Conservation (phyloP, 352 stramenopile species). For the Pythium myriotylum region DNA sequence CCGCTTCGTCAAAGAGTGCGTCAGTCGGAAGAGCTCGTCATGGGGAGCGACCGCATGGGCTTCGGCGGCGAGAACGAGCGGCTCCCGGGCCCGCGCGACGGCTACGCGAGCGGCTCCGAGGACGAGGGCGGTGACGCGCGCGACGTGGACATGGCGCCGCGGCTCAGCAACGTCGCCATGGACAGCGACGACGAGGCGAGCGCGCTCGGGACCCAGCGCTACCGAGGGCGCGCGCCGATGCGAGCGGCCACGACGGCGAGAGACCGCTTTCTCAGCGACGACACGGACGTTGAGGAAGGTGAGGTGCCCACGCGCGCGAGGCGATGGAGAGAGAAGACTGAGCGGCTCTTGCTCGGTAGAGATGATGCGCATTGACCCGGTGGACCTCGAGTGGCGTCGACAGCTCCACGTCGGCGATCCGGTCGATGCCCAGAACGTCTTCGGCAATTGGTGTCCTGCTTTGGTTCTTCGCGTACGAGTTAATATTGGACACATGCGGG, state of each 20-base stretch:
- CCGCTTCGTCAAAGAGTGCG: conserved; percentile 7
- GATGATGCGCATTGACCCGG: conserved; percentile 80
- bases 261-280: conserved; percentile 40
- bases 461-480: conserved; percentile 43
- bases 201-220: not conserved
- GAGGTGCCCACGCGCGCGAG: not conserved
- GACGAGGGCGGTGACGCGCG: conserved; percentile 8
- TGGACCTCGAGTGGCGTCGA: conserved; percentile 69
- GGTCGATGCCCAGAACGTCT: conserved; percentile 79
- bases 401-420: conserved; percentile 67
- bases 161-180: conserved; percentile 14
- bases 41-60: conserved; percentile 65
- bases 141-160: conserved; percentile 19
- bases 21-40: conserved; percentile 22
- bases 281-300: conserved; percentile 84
- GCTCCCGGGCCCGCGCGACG: conserved; percentile 2
- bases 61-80: conserved; percentile 30
- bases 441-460: conserved; percentile 85
- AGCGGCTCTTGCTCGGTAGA: conserved; percentile 38
- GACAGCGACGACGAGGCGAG: conserved; percentile 25
- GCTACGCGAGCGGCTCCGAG: conserved; percentile 25
- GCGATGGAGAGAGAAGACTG: not conserved
- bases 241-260: not conserved
- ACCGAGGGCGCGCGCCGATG: not conserved
- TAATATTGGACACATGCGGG: not conserved